These are phyloP conservation scores for Fusarium sp. DNA, from an alignment of 2,329 filamentous ascomycete genomes.

Conservation along the genomic window DNA sequence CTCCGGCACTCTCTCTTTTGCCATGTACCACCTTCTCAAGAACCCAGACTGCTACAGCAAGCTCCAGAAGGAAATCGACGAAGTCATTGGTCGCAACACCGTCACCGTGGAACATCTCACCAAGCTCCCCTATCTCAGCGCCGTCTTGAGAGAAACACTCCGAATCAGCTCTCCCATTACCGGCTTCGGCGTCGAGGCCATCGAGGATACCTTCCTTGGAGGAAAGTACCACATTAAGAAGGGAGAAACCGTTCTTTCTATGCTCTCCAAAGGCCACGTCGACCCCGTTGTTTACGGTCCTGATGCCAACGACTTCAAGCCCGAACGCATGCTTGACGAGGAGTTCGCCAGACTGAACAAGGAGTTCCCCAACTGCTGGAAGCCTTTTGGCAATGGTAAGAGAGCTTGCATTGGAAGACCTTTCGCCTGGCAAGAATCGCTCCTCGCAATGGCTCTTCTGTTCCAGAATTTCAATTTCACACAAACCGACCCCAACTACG, in stretches of 20 bases:
- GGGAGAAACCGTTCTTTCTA: conserved; percentile 60
- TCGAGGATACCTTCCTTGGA: conserved; percentile 64
- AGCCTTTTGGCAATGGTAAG: conserved; percentile 79
- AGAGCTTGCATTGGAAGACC: conserved; percentile 77
- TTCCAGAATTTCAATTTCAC: conserved; percentile 78
- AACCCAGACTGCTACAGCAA: conserved; percentile 69
- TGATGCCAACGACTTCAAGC: conserved; percentile 73
- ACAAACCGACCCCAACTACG: conserved; percentile 67
- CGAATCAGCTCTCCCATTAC: conserved; percentile 71
- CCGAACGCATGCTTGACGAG: conserved; percentile 78
- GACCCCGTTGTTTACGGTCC: conserved; percentile 74
- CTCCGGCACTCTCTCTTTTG: conserved; percentile 72
- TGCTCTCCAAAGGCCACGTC: conserved; percentile 66
- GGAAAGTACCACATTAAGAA: conserved; percentile 71
- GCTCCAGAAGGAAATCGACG: conserved; percentile 75
- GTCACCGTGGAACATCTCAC: conserved; percentile 70
- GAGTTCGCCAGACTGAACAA: conserved; percentile 70
- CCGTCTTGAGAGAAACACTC: conserved; percentile 72
- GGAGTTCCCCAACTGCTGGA: conserved; percentile 72
- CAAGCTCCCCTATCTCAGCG: conserved; percentile 74
- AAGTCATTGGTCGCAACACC: conserved; percentile 67
- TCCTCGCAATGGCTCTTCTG: conserved; percentile 70
- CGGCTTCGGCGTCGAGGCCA: conserved; percentile 64
- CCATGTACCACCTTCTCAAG: conserved; percentile 73
- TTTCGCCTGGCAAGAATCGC: conserved; percentile 80